Base-by-base conservation (phyloP, 1,139 yeast genomes). In the Saccharomycopsis crataegensis region DNA sequence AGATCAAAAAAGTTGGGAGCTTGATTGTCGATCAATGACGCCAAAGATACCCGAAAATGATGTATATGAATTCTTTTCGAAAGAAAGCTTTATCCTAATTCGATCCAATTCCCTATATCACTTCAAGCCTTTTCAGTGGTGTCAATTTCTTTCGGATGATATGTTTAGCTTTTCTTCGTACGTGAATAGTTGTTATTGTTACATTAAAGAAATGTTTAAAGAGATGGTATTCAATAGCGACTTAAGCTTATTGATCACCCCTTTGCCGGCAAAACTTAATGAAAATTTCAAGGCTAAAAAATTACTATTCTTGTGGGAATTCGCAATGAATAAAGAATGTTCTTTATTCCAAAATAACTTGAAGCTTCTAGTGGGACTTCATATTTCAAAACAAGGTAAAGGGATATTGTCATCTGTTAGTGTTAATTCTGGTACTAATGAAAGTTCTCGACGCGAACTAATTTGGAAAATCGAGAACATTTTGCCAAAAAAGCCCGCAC, bases 51-150 rank as follows among this genome's bases (percentile, higher is more conserved):
- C 28, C 16, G 41, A 48, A 16, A n/a, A 42, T 22, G 46, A 41
- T 11, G 3, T 8, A 5, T 14, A 43, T 38, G 48, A 51, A 22
- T 50, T 46, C 16, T 46, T 41, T 11, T 22, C 4, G 28, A 22
- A 5, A 16, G 40, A 36, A 8, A 33, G 28, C 12, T 14, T 9
- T 28, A 31, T 54, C 3, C 14, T 41, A 5, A 17, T 46, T 8
- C 14, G 42, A 6, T 11, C 55, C 12, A 54, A 52, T 34, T 37
- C 44, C 33, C 8, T 54, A 17, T 14, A n/a, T 6, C 8, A 14
- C 22, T 48, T 47, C 14, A 51, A 52, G 16, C 55, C 57, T 11
- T 22, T 54, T 5, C 50, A 50, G 14, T n/a, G 43, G 28, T 11
- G 38, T 9, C 14, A 28, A 8, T 3, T 54, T 3, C 43, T 48